Conservation (phyloP, 129 eudicot species). For the Arctium lappa region DNA sequence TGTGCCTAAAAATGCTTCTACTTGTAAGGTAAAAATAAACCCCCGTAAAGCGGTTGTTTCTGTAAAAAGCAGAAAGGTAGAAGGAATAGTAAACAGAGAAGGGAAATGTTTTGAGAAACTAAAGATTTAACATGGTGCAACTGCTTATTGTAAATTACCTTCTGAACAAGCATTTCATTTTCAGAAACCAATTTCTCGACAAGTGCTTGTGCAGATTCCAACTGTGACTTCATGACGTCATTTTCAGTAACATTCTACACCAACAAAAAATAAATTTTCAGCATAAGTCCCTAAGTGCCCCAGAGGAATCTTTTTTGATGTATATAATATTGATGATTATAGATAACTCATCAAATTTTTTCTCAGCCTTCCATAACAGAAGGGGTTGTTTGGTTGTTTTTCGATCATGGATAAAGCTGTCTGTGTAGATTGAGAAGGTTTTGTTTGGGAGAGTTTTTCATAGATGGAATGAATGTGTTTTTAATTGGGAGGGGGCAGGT, state of each 20-base stretch:
- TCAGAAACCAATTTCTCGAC: constrained; percentile 65
- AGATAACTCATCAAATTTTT: too few relatives aligned
- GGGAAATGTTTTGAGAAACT: background rate
- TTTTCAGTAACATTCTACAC: constrained; percentile 37
- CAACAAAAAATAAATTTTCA: background rate
- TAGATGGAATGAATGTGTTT: too few relatives aligned
- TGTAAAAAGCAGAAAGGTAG: background rate
- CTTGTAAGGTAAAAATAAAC: too few relatives aligned
- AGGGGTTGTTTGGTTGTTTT: too few relatives aligned
- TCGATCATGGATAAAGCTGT: too few relatives aligned
- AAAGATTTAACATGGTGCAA: background rate
- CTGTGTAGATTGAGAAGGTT: too few relatives aligned
- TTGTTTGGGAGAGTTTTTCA: too few relatives aligned
- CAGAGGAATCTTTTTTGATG: background rate
- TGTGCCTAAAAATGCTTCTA: too few relatives aligned
- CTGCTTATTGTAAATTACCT: constrained; percentile 44
- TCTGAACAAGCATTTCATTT: constrained; percentile 64
- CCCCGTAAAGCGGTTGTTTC: background rate
- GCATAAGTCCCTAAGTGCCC: background rate
- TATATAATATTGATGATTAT: too few relatives aligned
- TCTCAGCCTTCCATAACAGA: too few relatives aligned
- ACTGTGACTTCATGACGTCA: constrained; percentile 39
- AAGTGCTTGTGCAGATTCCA: constrained; percentile 54
- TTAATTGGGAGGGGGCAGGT: too few relatives aligned
- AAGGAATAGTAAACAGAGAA: background rate